Evolutionary conservation across 805 yeast species (phyloP).

Genomic region (Wickerhamiella brachini): DNA sequence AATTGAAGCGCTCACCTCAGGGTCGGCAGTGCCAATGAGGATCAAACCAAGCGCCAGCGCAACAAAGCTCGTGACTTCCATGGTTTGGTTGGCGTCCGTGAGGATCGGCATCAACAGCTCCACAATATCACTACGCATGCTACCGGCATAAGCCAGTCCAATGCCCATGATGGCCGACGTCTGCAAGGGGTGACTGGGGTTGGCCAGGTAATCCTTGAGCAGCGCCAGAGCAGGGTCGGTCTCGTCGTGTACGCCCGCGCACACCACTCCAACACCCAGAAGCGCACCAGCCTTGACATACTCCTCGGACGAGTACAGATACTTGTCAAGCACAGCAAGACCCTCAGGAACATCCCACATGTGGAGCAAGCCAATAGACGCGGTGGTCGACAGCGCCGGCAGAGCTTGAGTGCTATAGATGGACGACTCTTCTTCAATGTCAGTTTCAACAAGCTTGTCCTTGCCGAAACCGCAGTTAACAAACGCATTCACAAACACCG

Average conservation of each 20-base stretch:
- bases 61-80: slow-evolving; percentile 74
- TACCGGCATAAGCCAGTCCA: slow-evolving; percentile 91
- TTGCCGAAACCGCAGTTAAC: slow-evolving; percentile 82
- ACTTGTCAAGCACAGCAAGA: slow-evolving; percentile 77
- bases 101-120: slow-evolving; percentile 69
- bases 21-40: slow-evolving; percentile 90
- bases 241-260: slow-evolving; percentile 89
- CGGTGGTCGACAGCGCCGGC: slow-evolving; percentile 86
- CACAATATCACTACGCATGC: slow-evolving; percentile 71
- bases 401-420: slow-evolving; percentile 82
- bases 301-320: slow-evolving; percentile 69
- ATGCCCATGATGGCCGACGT: slow-evolving; percentile 80
- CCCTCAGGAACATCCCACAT: slow-evolving; percentile 90
- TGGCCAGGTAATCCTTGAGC: slow-evolving; percentile 64
- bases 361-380: slow-evolving; percentile 76
- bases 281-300: slow-evolving; percentile 94
- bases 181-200: slow-evolving; percentile 46
- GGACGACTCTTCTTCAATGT: slow-evolving; percentile 66
- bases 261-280: slow-evolving; percentile 85
- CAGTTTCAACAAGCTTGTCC: slow-evolving; percentile 58
- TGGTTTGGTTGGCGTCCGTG: slow-evolving; percentile 55
- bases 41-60: slow-evolving; percentile 88
- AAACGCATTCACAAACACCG: slow-evolving; percentile 86
- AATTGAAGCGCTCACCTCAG: slow-evolving; percentile 85
- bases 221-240: slow-evolving; percentile 83